Evolutionary conservation across 805 yeast species (phyloP).

Genomic region (Metschnikowia sp.): DNA sequence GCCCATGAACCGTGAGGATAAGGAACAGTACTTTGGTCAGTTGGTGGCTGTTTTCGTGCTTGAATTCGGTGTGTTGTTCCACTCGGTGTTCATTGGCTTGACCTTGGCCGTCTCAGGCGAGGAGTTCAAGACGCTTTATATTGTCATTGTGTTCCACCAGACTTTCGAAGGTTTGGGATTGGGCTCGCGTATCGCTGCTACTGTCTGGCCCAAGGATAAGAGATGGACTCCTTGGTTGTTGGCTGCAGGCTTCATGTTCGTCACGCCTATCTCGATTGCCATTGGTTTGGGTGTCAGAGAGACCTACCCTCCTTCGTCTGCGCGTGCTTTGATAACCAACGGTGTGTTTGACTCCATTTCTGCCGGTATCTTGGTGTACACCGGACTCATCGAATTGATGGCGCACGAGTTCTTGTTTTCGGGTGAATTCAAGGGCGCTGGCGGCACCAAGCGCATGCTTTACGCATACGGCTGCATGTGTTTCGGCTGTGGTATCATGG

Average conservation of each 20-base stretch:
- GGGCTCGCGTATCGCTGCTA: constrained; percentile 69
- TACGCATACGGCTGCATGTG: constrained; percentile 23
- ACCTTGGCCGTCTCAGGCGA: constrained; percentile 76
- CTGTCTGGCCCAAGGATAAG: constrained; percentile 48
- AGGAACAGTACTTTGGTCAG: constrained; percentile 54
- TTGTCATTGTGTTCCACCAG: constrained; percentile 74
- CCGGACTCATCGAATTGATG: constrained; percentile 37
- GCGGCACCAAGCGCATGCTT: constrained; percentile 21
- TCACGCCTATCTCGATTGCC: constrained; percentile 35
- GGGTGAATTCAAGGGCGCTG: constrained; percentile 22
- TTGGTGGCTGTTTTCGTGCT: constrained; percentile 54
- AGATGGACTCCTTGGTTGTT: constrained; percentile 48
- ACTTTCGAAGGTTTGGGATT: constrained; percentile 84
- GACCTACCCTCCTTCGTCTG: constrained; percentile 31
- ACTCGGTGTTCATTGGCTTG: constrained; percentile 78
- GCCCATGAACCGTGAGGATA: constrained; percentile 30
- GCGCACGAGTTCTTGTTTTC: constrained; percentile 38
- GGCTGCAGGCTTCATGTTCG: constrained; percentile 27
- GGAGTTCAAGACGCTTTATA: constrained; percentile 67
- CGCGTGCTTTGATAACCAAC: constrained; percentile 30
- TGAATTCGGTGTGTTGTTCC: constrained; percentile 80
- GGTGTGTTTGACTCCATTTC: constrained; percentile 36
- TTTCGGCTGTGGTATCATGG: constrained; percentile 31
- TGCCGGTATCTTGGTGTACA: constrained; percentile 34
- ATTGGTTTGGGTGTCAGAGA: constrained; percentile 35